Conservation (phyloP, 73 alveolate genomes). For the Breviolum minutum region DNA sequence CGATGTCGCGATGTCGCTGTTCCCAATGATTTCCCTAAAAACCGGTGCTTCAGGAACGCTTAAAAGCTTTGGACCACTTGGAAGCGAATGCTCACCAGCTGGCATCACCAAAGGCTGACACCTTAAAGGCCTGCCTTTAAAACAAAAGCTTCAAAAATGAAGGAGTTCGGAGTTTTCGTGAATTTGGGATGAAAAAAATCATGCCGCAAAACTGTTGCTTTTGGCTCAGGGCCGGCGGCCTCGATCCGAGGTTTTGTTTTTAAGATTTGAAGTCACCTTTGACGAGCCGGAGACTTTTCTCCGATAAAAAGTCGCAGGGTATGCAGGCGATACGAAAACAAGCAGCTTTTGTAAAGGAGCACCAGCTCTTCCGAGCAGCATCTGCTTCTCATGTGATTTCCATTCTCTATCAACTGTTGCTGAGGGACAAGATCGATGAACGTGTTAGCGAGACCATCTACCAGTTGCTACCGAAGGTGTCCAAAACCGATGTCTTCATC, state of each 20-base stretch:
- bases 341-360: not conserved
- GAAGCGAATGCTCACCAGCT: conserved; percentile 6
- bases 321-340: not conserved
- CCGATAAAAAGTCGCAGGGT: no score
- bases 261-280: no score
- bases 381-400: not conserved
- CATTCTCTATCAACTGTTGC: no score
- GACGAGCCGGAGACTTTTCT: no score
- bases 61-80: not conserved
- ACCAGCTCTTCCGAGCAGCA: not conserved
- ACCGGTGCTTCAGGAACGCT: not conserved
- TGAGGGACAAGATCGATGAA: not conserved
- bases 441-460: not conserved
- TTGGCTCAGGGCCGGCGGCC: no score
- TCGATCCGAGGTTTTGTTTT: no score
- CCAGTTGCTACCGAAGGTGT: not conserved
- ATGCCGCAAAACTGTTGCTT: no score
- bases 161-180: no score
- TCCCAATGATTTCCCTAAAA: not conserved
- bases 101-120: conserved; percentile 5
- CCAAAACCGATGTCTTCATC: not conserved
- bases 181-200: no score
- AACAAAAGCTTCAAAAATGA: no score
- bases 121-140: not conserved
- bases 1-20: no score